phyloP scores from a whole-genome alignment of 2,329 filamentous ascomycete species.

The Trichoderma sp. region DNA sequence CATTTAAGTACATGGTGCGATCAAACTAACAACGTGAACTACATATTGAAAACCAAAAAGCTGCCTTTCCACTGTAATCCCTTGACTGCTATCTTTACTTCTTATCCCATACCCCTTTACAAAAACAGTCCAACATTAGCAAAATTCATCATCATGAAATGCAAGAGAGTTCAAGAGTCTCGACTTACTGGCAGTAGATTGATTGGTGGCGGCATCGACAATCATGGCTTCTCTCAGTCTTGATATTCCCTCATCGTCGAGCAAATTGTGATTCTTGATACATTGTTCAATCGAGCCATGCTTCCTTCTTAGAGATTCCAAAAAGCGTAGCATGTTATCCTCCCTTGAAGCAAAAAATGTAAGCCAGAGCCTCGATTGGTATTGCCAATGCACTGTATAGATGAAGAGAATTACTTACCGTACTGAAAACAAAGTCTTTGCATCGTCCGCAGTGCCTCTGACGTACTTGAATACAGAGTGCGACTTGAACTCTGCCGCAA shows the following conservation, averaged over 20 bases:
- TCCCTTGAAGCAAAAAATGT: not conserved
- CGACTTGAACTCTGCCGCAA: not conserved
- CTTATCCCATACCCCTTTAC: constrained; percentile 1
- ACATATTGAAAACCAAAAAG: not conserved
- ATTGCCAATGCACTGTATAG: not conserved
- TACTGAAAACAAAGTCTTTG: not conserved
- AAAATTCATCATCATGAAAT: not conserved
- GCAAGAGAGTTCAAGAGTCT: not conserved
- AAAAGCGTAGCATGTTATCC: constrained; percentile 4
- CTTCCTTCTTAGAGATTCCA: not conserved
- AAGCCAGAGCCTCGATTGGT: not conserved
- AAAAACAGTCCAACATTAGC: not conserved
- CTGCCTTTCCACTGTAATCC: not conserved
- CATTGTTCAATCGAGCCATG: constrained; percentile 8
- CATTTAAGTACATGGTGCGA: not conserved
- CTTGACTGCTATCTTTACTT: not conserved
- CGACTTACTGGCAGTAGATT: constrained; percentile 4
- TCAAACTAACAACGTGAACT: not conserved
- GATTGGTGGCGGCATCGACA: constrained; percentile 4
- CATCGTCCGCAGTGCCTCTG: not conserved
- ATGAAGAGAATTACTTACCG: not conserved
- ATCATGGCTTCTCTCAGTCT: not conserved
- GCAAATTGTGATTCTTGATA: not conserved
- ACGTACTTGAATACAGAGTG: not conserved
- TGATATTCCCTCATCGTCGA: not conserved